A percentile compares a stretch with the other conserved stretches of the same genome.
Evolutionary conservation across 805 yeast genomes (phyloP).

Genomic region (Starmera quercuum): DNA sequence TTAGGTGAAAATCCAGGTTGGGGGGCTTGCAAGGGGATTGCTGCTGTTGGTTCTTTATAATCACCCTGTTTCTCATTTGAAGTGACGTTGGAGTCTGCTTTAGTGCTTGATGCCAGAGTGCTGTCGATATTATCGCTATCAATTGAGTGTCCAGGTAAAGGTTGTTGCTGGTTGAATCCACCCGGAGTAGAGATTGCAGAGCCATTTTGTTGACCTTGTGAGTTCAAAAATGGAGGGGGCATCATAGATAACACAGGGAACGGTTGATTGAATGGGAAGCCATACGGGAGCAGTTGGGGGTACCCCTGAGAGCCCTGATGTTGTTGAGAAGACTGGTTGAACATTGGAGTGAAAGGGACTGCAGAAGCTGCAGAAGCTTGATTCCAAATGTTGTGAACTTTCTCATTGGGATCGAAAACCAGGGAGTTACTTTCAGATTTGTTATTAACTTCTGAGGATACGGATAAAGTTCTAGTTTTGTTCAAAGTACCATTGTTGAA

Average conservation of each 20-base stretch:
- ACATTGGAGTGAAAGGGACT: slow-evolving; percentile 43
- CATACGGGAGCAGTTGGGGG: slow-evolving; percentile 27
- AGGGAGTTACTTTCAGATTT: slow-evolving; percentile 28
- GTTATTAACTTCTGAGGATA: slow-evolving; percentile 20
- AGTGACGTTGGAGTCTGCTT: no score
- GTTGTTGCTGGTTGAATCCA: slow-evolving; percentile 2
- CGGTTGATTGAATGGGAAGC: slow-evolving; percentile 25
- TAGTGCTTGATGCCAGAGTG: neutral
- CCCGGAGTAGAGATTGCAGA: no score
- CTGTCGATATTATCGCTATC: neutral
- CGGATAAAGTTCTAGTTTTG: slow-evolving; percentile 14
- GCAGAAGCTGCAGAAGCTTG: slow-evolving; percentile 63
- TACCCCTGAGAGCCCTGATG: slow-evolving; percentile 13
- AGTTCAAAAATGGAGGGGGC: slow-evolving; percentile 14
- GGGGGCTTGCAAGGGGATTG: slow-evolving; percentile 6
- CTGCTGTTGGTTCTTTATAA: no score
- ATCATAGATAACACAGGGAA: slow-evolving; percentile 27
- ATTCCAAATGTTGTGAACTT: slow-evolving; percentile 47
- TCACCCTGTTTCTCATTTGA: no score
- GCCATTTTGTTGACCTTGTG: slow-evolving; percentile 7
- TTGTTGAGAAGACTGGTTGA: slow-evolving; percentile 18
- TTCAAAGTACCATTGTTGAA: slow-evolving; percentile 15
- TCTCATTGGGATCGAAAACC: slow-evolving; percentile 20
- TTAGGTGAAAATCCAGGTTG: slow-evolving; percentile 8
- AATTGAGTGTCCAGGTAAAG: neutral